Percentiles rank a stretch among this genome's conserved stretches.
Evolutionary conservation across 441 rosid species (phyloP).

Genomic region (Erodium chrysanthum): DNA sequence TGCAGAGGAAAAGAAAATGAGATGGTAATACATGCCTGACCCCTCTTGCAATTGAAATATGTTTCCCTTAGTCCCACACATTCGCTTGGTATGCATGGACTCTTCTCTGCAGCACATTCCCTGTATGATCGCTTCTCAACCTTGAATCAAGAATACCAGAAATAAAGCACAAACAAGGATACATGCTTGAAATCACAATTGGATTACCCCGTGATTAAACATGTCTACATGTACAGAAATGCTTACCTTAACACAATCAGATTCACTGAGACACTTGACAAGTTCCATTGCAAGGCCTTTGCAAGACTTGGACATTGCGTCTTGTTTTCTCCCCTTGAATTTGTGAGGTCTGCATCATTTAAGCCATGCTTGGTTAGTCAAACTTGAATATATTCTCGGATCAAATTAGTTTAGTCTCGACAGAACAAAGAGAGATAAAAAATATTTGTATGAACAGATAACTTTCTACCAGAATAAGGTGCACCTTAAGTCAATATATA

Average conservation of each 20-base stretch:
- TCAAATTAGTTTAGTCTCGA: not conserved
- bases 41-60: slow-evolving; percentile 87
- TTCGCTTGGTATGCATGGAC: slow-evolving; percentile 62
- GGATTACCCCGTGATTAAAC: not conserved
- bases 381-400: not conserved
- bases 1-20: not conserved
- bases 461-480: not conserved
- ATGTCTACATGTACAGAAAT: not conserved
- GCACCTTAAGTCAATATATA: not conserved
- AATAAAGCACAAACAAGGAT: not conserved
- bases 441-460: too few relatives aligned
- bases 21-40: slow-evolving; percentile 44
- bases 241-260: slow-evolving; percentile 59
- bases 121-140: slow-evolving; percentile 60
- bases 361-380: not conserved
- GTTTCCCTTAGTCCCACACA: slow-evolving; percentile 85
- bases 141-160: slow-evolving; percentile 19
- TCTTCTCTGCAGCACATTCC: slow-evolving; percentile 76
- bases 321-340: not conserved
- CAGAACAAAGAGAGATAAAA: not conserved
- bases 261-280: slow-evolving; percentile 81
- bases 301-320: slow-evolving; percentile 70
- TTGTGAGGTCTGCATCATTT: not conserved
- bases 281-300: slow-evolving; percentile 89
- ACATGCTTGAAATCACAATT: not conserved